These are phyloP conservation scores for Lunasporangiospora selenospora DNA, from an alignment of 192 early-diverging fungal genomes.

Conservation along the genomic window DNA sequence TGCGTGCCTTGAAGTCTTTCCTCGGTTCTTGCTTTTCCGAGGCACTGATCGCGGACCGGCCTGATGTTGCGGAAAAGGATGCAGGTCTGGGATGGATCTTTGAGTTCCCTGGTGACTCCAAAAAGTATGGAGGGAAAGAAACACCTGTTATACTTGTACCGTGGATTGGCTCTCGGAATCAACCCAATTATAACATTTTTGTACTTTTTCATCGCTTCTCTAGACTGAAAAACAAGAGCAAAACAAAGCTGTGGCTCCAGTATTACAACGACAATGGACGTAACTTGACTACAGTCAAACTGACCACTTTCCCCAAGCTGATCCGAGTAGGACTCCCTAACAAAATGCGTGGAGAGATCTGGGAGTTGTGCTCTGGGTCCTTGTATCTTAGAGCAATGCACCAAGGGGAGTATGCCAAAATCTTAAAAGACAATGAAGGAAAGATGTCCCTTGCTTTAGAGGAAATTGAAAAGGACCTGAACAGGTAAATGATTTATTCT, in stretches of 20 bases:
- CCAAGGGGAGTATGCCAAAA: conserved; percentile 78
- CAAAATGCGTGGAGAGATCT: conserved; percentile 88
- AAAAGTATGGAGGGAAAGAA: conserved; percentile 66
- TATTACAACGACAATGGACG: conserved; percentile 81
- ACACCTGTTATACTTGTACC: not conserved
- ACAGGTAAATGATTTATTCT: conserved; percentile 52
- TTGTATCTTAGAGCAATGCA: conserved; percentile 89
- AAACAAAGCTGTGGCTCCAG: conserved; percentile 76
- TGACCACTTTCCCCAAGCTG: conserved; percentile 87
- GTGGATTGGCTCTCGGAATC: not conserved
- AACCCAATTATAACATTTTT: not conserved
- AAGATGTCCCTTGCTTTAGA: conserved; percentile 82
- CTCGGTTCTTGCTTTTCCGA: conserved; percentile 85
- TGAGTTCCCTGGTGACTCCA: conserved; percentile 75
- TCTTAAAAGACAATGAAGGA: conserved; percentile 74
- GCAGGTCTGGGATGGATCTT: conserved; percentile 77
- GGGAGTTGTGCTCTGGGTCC: conserved; percentile 92
- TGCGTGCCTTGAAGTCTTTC: conserved; percentile 84
- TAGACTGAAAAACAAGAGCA: conserved; percentile 70
- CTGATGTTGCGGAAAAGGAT: conserved; percentile 50
- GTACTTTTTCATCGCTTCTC: not conserved
- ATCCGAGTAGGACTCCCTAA: conserved; percentile 91
- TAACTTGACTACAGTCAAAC: conserved; percentile 84
- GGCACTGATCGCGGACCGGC: conserved; percentile 62
- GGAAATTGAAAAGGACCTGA: conserved; percentile 97